Evolutionary conservation across 148 eudicot species (phyloP).

Genomic region (Rhododendron kiyosumense): DNA sequence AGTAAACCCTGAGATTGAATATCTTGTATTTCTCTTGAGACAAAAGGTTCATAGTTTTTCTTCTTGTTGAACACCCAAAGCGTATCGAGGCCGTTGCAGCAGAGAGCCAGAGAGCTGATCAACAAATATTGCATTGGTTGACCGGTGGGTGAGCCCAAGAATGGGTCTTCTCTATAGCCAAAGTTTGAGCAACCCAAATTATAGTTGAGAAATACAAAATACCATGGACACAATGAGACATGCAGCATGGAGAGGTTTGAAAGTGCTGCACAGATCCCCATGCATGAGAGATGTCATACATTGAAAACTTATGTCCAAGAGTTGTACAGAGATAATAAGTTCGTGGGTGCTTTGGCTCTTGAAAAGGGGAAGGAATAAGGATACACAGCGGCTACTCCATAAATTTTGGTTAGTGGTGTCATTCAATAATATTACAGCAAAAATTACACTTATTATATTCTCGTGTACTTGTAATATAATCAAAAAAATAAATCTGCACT

Average conservation of each 20-base stretch:
- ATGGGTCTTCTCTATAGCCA: not conserved
- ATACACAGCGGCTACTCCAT: no score
- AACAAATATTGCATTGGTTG: not conserved
- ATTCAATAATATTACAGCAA: no score
- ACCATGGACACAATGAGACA: not conserved
- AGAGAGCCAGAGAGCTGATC: not conserved
- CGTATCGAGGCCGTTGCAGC: not conserved
- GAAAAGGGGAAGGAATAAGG: not conserved
- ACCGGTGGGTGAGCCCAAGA: not conserved
- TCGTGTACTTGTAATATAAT: no score
- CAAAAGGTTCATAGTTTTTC: not conserved
- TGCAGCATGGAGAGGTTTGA: not conserved
- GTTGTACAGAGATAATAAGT: not conserved
- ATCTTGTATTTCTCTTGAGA: not conserved
- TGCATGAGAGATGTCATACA: not conserved
- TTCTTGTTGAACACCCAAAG: not conserved
- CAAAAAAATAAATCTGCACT: no score
- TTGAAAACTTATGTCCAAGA: not conserved
- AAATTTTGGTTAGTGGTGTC: no score
- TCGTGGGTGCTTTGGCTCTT: not conserved
- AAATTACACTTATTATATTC: no score
- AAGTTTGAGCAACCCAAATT: not conserved
- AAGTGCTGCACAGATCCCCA: not conserved
- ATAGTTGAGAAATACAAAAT: not conserved
- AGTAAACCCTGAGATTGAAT: not conserved